Conservation (phyloP, 2,329 filamentous ascomycete genomes). For the Trematosphaeria pertusa region DNA sequence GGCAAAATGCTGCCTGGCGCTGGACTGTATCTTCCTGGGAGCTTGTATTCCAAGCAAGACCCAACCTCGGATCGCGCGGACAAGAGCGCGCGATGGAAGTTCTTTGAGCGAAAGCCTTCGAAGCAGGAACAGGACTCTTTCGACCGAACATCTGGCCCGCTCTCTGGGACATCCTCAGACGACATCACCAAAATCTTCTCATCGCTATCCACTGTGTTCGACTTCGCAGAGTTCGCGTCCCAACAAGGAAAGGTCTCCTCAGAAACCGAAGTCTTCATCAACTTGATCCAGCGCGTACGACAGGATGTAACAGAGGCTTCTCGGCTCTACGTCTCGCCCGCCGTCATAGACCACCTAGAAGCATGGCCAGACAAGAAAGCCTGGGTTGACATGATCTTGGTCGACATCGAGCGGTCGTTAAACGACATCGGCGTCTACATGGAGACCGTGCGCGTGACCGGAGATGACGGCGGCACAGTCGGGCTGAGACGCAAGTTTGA, state of each 20-base stretch:
- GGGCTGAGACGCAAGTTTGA: conserved; percentile 36
- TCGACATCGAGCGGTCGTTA: conserved; percentile 30
- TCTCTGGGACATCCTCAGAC: conserved; percentile 11
- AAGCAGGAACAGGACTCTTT: conserved; percentile 16
- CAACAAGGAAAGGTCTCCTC: conserved; percentile 28
- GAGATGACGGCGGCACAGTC: conserved; percentile 28
- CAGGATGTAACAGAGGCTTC: conserved; percentile 35
- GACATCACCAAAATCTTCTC: conserved; percentile 20
- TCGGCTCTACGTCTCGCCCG: conserved; percentile 29
- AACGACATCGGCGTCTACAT: conserved; percentile 41
- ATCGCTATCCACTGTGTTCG: conserved; percentile 33
- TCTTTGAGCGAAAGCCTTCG: conserved; percentile 20
- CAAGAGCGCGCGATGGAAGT: conserved; percentile 11
- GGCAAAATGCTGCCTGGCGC: conserved; percentile 16
- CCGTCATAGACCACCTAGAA: conserved; percentile 29
- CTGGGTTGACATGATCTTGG: conserved; percentile 34
- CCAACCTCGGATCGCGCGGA: conserved; percentile 2
- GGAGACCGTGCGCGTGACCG: conserved; percentile 27
- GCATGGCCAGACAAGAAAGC: conserved; percentile 28
- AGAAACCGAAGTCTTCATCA: conserved; percentile 32
- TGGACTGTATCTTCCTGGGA: conserved; percentile 29
- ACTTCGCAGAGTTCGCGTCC: conserved; percentile 36
- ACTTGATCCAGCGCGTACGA: conserved; percentile 34
- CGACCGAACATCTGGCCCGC: conserved; percentile 12
- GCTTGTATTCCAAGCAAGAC: conserved; percentile 14